Conservation (phyloP, 177 flowering plant species). For the Vitis hybrid region DNA sequence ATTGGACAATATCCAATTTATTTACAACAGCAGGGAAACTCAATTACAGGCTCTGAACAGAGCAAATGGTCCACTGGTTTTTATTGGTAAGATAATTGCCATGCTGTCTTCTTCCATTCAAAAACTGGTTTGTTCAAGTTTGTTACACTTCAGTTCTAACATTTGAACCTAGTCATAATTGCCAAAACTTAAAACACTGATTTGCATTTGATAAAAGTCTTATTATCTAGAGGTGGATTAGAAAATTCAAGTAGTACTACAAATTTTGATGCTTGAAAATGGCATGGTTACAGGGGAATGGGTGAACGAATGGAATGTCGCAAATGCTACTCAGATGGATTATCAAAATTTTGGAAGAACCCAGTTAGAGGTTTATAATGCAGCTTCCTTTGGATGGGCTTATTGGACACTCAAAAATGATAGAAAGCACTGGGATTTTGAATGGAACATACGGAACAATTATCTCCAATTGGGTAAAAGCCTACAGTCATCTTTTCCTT, state of each 20-base stretch:
- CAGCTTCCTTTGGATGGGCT: conserved; percentile 90
- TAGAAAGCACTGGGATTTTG: conserved; percentile 81
- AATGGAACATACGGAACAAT: conserved; percentile 73
- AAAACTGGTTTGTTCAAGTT: background rate
- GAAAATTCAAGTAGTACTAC: background rate
- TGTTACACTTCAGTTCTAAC: too few relatives aligned
- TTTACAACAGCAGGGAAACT: conserved; percentile 60
- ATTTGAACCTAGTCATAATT: too few relatives aligned
- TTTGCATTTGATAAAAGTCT: too few relatives aligned
- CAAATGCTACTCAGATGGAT: conserved; percentile 45
- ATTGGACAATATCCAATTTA: conserved; percentile 56
- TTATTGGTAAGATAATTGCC: conserved; percentile 51
- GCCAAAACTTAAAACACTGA: too few relatives aligned
- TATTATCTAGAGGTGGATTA: too few relatives aligned
- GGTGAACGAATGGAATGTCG: conserved; percentile 85
- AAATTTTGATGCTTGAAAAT: conserved; percentile 2
- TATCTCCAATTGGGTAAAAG: conserved; percentile 64
- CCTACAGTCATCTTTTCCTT: conserved; percentile 1
- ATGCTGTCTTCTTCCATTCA: background rate
- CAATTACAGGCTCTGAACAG: conserved; percentile 60
- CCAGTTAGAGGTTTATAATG: conserved; percentile 67
- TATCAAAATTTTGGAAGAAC: conserved; percentile 75
- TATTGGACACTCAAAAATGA: conserved; percentile 89
- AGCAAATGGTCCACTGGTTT: conserved; percentile 75
- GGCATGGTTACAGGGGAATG: conserved; percentile 68